Conservation (phyloP, 495 filamentous ascomycete genomes). For the Venustampulla echinocandica region DNA sequence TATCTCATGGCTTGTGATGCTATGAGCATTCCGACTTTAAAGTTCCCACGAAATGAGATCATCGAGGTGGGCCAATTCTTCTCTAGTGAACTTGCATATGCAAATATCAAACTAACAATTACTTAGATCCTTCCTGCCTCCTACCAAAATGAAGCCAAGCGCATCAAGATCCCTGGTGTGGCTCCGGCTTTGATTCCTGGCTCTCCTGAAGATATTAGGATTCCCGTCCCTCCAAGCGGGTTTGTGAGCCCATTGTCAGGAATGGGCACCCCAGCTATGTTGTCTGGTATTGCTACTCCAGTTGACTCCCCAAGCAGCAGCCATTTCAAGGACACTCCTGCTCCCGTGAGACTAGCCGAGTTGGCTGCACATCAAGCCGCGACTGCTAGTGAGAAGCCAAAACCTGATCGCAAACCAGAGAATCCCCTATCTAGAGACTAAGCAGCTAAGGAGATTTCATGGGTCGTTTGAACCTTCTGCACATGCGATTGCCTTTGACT, state of each 20-base stretch:
- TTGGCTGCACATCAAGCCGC: not conserved
- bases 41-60: slow-evolving; percentile 93
- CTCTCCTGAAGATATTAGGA: slow-evolving; percentile 76
- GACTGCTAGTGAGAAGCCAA: not conserved
- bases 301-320: not conserved
- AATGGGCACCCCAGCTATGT: not conserved
- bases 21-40: slow-evolving; percentile 86
- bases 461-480: no score
- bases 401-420: not conserved
- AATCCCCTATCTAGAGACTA: not conserved
- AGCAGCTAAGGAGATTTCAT: no score
- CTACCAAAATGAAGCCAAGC: slow-evolving; percentile 90
- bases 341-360: not conserved
- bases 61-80: slow-evolving; percentile 56
- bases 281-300: slow-evolving; percentile 18
- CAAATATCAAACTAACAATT: slow-evolving; percentile 1
- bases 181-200: slow-evolving; percentile 49
- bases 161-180: slow-evolving; percentile 67
- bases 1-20: slow-evolving; percentile 98
- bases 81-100: not conserved
- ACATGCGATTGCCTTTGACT: no score
- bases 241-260: slow-evolving; percentile 14
- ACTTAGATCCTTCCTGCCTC: slow-evolving; percentile 83
- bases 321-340: not conserved
- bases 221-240: slow-evolving; percentile 48